A percentile compares a stretch with the other conserved stretches of the same genome.
Evolutionary conservation across 1,284 basidiomycete genomes (phyloP).

Genomic region (Papiliotrema laurentii): DNA sequence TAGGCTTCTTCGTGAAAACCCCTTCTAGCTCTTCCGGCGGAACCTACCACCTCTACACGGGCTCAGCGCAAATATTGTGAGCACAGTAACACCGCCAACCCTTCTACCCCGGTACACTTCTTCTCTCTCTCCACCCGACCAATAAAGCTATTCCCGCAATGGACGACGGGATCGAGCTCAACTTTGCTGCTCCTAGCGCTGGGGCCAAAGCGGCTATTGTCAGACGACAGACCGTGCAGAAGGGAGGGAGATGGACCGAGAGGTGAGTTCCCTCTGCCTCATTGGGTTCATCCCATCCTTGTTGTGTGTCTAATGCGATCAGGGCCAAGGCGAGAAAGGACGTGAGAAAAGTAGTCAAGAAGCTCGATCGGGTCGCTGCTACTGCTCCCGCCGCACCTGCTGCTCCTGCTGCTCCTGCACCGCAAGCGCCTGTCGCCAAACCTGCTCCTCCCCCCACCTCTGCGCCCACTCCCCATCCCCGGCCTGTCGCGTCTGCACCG

Average conservation of each 20-base stretch:
- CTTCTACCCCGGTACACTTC: too few species aligned
- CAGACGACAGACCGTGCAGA: conserved; percentile 46
- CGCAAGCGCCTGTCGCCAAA: conserved; percentile 4
- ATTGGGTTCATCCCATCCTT: conserved; percentile 1
- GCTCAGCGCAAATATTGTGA: too few species aligned
- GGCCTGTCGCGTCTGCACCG: background rate
- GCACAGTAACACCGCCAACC: too few species aligned
- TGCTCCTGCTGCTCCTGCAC: conserved; percentile 9
- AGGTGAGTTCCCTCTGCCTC: conserved; percentile 52
- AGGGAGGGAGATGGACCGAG: conserved; percentile 79
- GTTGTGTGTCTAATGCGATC: conserved; percentile 24
- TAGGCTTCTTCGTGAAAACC: too few species aligned
- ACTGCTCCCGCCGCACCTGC: background rate
- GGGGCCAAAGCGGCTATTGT: conserved; percentile 13
- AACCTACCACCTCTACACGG: too few species aligned
- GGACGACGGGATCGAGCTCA: conserved; percentile 48
- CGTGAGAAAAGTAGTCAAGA: conserved; percentile 21
- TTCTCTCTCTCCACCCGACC: too few species aligned
- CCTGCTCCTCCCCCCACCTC: conserved; percentile 3
- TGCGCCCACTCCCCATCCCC: conserved; percentile 1
- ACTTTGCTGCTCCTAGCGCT: conserved; percentile 34
- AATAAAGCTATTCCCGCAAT: conserved; percentile 1
- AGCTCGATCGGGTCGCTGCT: conserved; percentile 4
- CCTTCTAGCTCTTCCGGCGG: too few species aligned
- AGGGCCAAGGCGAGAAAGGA: conserved; percentile 45